Conservation (phyloP, 805 yeast species). For the Wilhelminamyces savonicus region DNA sequence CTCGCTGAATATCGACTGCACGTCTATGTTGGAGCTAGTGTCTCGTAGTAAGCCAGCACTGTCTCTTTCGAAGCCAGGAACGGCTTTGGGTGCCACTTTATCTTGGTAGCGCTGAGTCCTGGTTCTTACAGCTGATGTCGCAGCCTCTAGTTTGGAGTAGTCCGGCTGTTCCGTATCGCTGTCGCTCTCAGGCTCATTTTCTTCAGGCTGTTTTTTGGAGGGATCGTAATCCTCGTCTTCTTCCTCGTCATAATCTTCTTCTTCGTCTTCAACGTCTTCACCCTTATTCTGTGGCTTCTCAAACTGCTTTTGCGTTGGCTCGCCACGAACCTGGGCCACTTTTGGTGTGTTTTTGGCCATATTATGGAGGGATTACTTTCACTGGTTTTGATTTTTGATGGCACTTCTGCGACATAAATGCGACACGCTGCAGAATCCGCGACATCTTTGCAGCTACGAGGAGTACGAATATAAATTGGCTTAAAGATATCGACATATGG, state of each 20-base stretch:
- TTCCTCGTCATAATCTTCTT: conserved; percentile 18
- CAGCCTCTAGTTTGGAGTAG: conserved; percentile 50
- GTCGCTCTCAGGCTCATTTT: conserved; percentile 22
- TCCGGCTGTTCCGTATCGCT: conserved; percentile 31
- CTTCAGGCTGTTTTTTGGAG: conserved; percentile 8
- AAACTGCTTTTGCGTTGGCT: too few species aligned
- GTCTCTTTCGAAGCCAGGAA: conserved; percentile 11
- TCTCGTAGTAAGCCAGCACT: conserved; percentile 8
- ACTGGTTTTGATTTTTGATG: too few species aligned
- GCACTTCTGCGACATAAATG: too few species aligned
- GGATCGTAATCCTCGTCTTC: conserved; percentile 31
- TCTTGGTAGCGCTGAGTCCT: conserved; percentile 55
- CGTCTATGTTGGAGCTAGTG: conserved; percentile 14
- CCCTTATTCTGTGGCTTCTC: conserved; percentile 7
- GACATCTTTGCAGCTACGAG: too few species aligned
- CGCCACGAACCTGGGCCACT: too few species aligned
- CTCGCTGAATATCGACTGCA: conserved; percentile 26
- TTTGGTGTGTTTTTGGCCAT: too few species aligned
- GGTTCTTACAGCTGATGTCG: conserved; percentile 57
- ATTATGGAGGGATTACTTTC: too few species aligned
- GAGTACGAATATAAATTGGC: too few species aligned
- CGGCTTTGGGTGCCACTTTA: conserved; percentile 1
- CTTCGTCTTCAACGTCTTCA: conserved; percentile 12
- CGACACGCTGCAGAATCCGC: too few species aligned
- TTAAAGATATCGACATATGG: too few species aligned